These are phyloP conservation scores for Starmerella etchellsii DNA, from an alignment of 805 yeast species.

Conservation along the genomic window DNA sequence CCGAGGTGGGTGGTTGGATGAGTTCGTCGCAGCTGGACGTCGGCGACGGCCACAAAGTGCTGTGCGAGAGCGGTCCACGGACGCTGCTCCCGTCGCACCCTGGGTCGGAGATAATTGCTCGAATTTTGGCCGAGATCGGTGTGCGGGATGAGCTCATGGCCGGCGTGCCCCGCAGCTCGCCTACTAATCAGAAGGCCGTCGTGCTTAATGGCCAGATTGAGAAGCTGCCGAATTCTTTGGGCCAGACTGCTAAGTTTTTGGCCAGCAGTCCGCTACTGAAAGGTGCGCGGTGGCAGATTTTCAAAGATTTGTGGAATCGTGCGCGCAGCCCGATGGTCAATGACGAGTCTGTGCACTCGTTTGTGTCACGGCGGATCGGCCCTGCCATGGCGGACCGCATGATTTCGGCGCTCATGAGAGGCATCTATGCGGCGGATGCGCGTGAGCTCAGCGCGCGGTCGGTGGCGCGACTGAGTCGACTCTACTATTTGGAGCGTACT, in stretches of 20 bases:
- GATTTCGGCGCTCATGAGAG: constrained; percentile 72
- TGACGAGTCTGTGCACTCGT: constrained; percentile 65
- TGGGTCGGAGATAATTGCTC: constrained; percentile 36
- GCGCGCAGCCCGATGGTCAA: constrained; percentile 17
- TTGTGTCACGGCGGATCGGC: constrained; percentile 61
- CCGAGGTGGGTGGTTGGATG: constrained; percentile 71
- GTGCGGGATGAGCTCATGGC: constrained; percentile 36
- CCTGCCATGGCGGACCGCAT: constrained; percentile 39
- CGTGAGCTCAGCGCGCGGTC: constrained; percentile 46
- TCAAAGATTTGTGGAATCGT: constrained; percentile 25
- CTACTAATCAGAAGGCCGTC: constrained; percentile 62
- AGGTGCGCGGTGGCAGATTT: constrained; percentile 46
- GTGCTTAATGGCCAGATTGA: constrained; percentile 29
- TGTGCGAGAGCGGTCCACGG: constrained; percentile 78
- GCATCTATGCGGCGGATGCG: constrained; percentile 83
- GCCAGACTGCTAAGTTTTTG: constrained; percentile 18
- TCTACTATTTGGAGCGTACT: constrained; percentile 43
- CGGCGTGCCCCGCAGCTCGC: constrained; percentile 44
- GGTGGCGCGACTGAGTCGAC: constrained; percentile 39
- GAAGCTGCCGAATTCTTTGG: constrained; percentile 23
- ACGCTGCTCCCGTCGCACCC: constrained; percentile 73
- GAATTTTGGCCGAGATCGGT: constrained; percentile 33
- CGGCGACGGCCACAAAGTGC: background rate
- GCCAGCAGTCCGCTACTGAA: constrained; percentile 26
- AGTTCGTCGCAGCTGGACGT: constrained; percentile 7